Conservation (phyloP, 2,329 filamentous ascomycete species). For the Zymoseptoria tritici region DNA sequence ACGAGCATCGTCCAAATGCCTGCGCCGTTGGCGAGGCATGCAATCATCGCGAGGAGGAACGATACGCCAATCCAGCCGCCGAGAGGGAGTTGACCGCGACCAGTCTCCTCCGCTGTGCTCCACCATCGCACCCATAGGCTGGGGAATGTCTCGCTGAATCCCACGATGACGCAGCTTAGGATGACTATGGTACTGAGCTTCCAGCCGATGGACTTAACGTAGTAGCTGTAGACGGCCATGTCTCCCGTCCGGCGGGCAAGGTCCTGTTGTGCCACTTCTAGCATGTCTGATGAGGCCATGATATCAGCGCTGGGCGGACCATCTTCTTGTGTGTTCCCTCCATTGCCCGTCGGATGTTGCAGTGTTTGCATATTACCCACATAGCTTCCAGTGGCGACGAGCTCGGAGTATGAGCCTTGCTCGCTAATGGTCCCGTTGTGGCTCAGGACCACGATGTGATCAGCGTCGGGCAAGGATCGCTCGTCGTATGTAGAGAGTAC, state of each 20-base stretch:
- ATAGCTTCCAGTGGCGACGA: conserved; percentile 10
- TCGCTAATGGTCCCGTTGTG: conserved; percentile 25
- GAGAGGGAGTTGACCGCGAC: conserved; percentile 1
- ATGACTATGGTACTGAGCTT: conserved; percentile 26
- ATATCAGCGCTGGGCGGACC: neutral
- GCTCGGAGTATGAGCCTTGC: conserved; percentile 31
- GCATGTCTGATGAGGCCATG: conserved; percentile 3
- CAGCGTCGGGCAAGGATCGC: conserved; percentile 30
- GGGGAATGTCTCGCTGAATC: conserved; percentile 34
- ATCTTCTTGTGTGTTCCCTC: neutral
- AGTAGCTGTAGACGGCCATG: conserved; percentile 32
- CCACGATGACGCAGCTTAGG: conserved; percentile 26
- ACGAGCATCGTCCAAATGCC: conserved; percentile 17
- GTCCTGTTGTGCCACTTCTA: conserved; percentile 11
- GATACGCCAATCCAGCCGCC: conserved; percentile 11
- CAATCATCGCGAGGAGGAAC: conserved; percentile 11
- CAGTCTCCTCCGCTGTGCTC: conserved; percentile 31
- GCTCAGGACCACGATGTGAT: conserved; percentile 36
- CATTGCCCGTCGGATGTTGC: neutral
- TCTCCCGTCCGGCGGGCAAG: conserved; percentile 30
- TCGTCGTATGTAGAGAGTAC: conserved; percentile 39
- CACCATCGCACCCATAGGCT: conserved; percentile 44
- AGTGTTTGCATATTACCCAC: conserved; percentile 2
- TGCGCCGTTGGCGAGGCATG: conserved; percentile 3
- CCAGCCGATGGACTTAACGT: conserved; percentile 18